Conservation (phyloP, 257 asterid species). For the Primulina eburnea region DNA sequence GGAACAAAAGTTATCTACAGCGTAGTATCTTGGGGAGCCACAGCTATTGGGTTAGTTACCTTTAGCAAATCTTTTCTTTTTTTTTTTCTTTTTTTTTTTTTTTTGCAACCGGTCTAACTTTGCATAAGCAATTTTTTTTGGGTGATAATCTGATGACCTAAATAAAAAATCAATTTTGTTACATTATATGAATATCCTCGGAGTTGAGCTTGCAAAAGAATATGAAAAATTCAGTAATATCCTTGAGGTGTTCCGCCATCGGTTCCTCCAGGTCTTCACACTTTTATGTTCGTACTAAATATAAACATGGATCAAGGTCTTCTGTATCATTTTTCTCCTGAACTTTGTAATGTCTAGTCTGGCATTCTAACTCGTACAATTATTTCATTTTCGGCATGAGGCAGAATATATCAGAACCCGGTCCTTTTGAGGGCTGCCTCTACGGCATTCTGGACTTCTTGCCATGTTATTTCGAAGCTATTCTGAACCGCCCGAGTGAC, state of each 20-base stretch:
- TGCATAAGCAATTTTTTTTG: too few species aligned
- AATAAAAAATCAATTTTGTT: too few species aligned
- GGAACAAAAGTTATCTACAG: slow-evolving; percentile 93
- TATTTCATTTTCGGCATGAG: slow-evolving; percentile 12
- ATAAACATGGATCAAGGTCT: background rate
- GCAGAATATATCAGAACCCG: slow-evolving; percentile 93
- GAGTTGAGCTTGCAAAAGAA: background rate
- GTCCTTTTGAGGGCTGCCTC: slow-evolving; percentile 81
- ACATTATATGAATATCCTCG: background rate
- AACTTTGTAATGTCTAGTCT: background rate
- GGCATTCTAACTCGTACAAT: slow-evolving; percentile 1
- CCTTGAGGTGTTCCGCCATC: background rate
- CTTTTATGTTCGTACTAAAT: background rate
- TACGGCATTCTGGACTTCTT: slow-evolving; percentile 92
- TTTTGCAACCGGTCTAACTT: too few species aligned
- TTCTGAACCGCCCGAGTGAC: slow-evolving; percentile 42
- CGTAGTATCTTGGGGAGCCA: slow-evolving; percentile 99
- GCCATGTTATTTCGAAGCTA: slow-evolving; percentile 81
- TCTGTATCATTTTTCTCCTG: background rate
- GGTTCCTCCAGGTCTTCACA: background rate
- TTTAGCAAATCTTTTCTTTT: background rate
- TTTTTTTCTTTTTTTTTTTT: too few species aligned
- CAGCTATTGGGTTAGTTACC: slow-evolving; percentile 86
- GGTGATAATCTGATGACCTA: background rate
- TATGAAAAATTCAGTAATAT: background rate